A percentile compares a stretch with the other conserved stretches of the same genome.
Evolutionary conservation across 345 rosid species (phyloP).

Genomic region (Aquilaria yunnanensis): DNA sequence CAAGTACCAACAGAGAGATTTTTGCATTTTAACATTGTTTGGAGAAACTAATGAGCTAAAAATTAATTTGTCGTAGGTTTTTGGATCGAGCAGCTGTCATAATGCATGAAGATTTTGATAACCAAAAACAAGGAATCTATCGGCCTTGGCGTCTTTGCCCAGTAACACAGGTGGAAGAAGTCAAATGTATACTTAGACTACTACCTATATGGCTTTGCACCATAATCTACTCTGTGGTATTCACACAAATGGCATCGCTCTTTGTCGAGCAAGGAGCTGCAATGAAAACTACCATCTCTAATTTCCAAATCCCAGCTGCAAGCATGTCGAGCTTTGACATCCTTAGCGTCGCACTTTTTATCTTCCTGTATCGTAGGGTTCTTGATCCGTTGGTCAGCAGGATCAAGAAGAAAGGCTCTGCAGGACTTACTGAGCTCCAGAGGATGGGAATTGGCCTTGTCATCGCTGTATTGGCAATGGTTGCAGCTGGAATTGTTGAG

Average conservation of each 20-base stretch:
- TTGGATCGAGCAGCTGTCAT: conserved; percentile 89
- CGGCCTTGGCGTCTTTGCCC: conserved; percentile 83
- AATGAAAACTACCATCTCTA: conserved; percentile 70
- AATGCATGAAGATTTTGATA: conserved; percentile 53
- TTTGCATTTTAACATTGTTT: background rate
- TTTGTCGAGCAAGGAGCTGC: conserved; percentile 99
- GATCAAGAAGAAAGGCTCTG: conserved; percentile 40
- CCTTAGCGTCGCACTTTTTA: conserved; percentile 80
- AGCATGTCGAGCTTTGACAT: conserved; percentile 99
- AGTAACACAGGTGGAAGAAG: conserved; percentile 95
- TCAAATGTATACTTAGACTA: conserved; percentile 87
- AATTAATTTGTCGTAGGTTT: conserved; percentile 42
- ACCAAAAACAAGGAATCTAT: conserved; percentile 44
- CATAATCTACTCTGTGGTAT: conserved; percentile 87
- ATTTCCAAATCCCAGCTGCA: conserved; percentile 82
- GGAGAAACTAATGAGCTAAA: background rate
- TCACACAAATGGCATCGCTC: conserved; percentile 98
- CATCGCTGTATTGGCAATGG: conserved; percentile 86
- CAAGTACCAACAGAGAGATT: background rate
- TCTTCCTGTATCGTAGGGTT: conserved; percentile 75
- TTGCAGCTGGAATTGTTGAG: conserved; percentile 85
- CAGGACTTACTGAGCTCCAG: conserved; percentile 83
- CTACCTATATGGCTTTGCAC: conserved; percentile 99
- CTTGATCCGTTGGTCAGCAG: conserved; percentile 63
- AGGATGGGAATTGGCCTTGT: conserved; percentile 97